phyloP scores from a whole-genome alignment of 208 protist genomes.

The Trypanosomatidae sp. region DNA sequence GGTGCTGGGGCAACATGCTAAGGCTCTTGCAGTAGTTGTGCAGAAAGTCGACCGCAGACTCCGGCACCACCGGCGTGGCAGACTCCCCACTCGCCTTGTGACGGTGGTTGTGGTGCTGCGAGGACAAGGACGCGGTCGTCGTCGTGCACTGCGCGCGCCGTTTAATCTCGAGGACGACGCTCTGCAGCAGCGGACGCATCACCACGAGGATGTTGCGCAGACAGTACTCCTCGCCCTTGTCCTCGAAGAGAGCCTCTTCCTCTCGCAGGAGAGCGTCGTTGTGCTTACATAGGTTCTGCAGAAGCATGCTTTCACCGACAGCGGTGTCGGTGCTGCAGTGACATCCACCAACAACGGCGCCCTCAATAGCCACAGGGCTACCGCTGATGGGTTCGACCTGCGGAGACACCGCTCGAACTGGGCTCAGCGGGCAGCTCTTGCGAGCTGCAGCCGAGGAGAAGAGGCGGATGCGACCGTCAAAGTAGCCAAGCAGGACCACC shows the following conservation, averaged over 20 bases:
- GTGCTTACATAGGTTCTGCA: constrained; percentile 16
- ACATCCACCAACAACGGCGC: neutral
- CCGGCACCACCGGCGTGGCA: constrained; percentile 10
- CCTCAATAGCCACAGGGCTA: neutral
- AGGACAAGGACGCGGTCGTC: neutral
- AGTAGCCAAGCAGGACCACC: constrained; percentile 51
- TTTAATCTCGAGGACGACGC: constrained; percentile 26
- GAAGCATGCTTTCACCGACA: constrained; percentile 9
- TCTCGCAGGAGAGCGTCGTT: constrained; percentile 17
- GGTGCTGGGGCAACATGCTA: constrained; percentile 30
- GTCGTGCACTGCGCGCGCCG: constrained; percentile 11
- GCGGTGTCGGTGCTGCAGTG: constrained; percentile 3
- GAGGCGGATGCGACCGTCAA: constrained; percentile 22
- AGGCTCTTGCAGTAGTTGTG: constrained; percentile 33
- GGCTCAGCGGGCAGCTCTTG: constrained; percentile 18
- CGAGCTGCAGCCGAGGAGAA: constrained; percentile 15
- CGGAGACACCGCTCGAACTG: neutral
- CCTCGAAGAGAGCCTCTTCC: constrained; percentile 29
- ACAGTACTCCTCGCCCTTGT: constrained; percentile 30
- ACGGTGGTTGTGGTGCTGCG: neutral
- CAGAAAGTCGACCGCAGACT: constrained; percentile 24
- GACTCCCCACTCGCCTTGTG: neutral
- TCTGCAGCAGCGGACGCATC: constrained; percentile 29
- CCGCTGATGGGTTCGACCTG: neutral
- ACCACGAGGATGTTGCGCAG: constrained; percentile 32